Evolutionary conservation across 164 flowering plant species (phyloP), one percentile per base, ranked within the genome.

Genomic region (Magnolia officinalis): DNA sequence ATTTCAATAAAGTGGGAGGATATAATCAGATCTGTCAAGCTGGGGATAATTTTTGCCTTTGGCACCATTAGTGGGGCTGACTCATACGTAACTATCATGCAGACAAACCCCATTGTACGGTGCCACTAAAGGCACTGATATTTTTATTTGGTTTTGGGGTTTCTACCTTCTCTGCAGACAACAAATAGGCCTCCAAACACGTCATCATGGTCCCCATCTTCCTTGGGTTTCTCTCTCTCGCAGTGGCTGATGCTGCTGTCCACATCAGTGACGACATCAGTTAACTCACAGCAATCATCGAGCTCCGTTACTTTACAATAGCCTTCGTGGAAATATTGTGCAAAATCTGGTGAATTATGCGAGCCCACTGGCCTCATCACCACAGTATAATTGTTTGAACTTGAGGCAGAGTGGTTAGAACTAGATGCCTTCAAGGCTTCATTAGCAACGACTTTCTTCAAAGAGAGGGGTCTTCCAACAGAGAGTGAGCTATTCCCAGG

Each of bases 131-230:
- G 29, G 24, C 24, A 7, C 21, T n/a, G 8, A 70, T 13, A 70
- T 13, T 50, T 21, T 24, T 18, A 29, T 37, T 37, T 37, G 51
- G 45, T 51, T 72, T 50, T 51, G 16, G 45, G 67, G 65, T 50
- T 69, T 70, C 82, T 59, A 94, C 95, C 91, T 84, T 89, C 88
- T 80, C 88, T 94, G 66, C 89, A 90, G 82, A 92, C 90, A 76
- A 87, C 83, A 83, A 92, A 92, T 59, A 94, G 82, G 67, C 89
- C 92, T 23, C 94, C 97, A 72, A 92, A 88, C 83, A 88, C 76
- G 78, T 89, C 94, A 79, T 91, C 93, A 74, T 83, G 82, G 71
- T 90, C 94, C 67, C 83, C 91, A 82, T 90, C 90, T 74, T 90
- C 91, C 73, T 87, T 93, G 3, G 85, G 82, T 79, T 90, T 88